Conservation (phyloP, 2,329 filamentous ascomycete species). For the Xylaria sp. region DNA sequence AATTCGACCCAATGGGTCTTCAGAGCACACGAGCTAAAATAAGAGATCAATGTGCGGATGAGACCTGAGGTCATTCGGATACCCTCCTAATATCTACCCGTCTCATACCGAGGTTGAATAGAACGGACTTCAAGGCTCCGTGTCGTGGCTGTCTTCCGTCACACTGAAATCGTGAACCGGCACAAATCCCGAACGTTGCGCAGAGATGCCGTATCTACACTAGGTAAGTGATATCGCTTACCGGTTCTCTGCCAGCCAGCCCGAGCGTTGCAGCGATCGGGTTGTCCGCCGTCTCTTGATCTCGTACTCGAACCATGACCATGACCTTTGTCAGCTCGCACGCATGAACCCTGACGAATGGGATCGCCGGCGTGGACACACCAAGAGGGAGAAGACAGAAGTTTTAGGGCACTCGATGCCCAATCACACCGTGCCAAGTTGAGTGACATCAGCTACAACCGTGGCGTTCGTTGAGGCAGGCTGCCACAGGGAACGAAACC, state of each 20-base stretch:
- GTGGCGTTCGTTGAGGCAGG: constrained; percentile 28
- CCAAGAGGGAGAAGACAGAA: constrained; percentile 19
- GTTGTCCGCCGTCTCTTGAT: constrained; percentile 2
- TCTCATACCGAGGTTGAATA: neutral
- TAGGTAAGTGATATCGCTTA: constrained; percentile 21
- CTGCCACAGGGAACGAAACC: neutral
- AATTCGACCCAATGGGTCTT: neutral
- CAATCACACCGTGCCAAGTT: constrained; percentile 30
- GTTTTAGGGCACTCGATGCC: neutral
- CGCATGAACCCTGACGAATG: constrained; percentile 25
- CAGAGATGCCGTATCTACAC: neutral
- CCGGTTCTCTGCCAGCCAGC: neutral
- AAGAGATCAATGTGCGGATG: neutral
- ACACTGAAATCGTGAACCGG: neutral
- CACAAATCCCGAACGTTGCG: neutral
- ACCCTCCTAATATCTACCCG: neutral
- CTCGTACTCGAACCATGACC: constrained; percentile 19
- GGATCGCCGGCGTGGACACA: constrained; percentile 17
- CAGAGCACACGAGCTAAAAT: neutral
- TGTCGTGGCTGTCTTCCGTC: neutral
- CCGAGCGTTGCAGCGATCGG: constrained; percentile 22
- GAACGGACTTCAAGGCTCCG: constrained; percentile 30
- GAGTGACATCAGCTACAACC: constrained; percentile 33
- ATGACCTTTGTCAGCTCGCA: constrained; percentile 20
- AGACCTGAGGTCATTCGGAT: constrained; percentile 17